Evolutionary conservation across 2,329 filamentous ascomycete species (phyloP).

Genomic region (Trichoderma arundinaceum): DNA sequence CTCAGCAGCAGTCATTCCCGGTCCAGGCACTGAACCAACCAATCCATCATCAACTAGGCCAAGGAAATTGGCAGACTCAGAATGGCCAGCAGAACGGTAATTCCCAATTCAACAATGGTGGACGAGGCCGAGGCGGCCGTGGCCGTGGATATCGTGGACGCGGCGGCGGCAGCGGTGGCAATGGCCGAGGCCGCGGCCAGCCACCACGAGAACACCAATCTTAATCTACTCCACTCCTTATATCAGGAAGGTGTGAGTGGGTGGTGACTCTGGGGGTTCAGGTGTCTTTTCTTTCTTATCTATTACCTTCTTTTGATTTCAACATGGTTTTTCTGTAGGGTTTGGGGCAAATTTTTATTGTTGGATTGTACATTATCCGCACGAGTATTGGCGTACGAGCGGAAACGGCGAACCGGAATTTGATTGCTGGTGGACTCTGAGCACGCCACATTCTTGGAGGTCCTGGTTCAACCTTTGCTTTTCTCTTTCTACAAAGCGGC

Average conservation of each 20-base stretch:
- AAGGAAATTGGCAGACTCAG: constrained; percentile 53
- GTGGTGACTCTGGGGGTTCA: constrained; percentile 36
- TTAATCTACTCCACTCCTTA: constrained; percentile 38
- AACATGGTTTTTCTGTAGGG: constrained; percentile 42
- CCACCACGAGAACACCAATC: constrained; percentile 45
- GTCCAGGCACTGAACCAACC: constrained; percentile 32
- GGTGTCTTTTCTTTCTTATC: constrained; percentile 13
- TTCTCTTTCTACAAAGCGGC: constrained; percentile 30
- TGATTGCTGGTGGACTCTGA: constrained; percentile 42
- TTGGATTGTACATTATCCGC: constrained; percentile 54
- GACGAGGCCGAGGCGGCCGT: constrained; percentile 48
- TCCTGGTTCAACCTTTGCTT: constrained; percentile 28
- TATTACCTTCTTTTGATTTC: constrained; percentile 33
- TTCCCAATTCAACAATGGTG: constrained; percentile 41
- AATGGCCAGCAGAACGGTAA: constrained; percentile 47
- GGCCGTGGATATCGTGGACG: constrained; percentile 49
- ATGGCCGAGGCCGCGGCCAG: constrained; percentile 46
- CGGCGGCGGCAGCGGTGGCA: constrained; percentile 42
- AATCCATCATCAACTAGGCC: constrained; percentile 37
- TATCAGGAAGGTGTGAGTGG: constrained; percentile 37
- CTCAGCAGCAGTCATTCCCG: constrained; percentile 36
- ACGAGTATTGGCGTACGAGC: constrained; percentile 46
- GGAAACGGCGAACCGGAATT: constrained; percentile 43
- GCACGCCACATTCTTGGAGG: constrained; percentile 35
- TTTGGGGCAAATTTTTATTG: constrained; percentile 40